Evolutionary conservation across 2,329 filamentous ascomycete genomes (phyloP).

Genomic region (Trichoderma sp.): DNA sequence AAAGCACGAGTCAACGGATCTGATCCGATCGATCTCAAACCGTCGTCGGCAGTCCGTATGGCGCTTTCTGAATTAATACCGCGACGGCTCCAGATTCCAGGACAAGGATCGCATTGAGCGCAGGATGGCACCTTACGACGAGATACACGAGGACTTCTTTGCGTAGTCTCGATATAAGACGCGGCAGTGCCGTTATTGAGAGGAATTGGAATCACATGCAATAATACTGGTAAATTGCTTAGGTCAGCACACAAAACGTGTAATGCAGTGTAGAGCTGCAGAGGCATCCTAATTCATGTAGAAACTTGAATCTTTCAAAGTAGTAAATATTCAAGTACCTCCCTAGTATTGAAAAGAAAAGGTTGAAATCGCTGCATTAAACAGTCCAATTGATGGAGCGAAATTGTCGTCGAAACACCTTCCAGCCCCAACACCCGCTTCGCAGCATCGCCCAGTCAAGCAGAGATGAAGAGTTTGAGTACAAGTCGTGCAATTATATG

Average conservation of each 20-base stretch:
- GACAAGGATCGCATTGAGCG: background rate
- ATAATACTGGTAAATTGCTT: background rate
- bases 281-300: background rate
- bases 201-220: background rate
- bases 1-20: constrained; percentile 5
- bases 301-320: too few relatives aligned
- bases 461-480: background rate
- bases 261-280: background rate
- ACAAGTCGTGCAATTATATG: background rate
- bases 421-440: too few relatives aligned
- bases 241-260: background rate
- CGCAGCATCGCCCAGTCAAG: too few relatives aligned
- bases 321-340: background rate
- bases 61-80: background rate
- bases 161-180: background rate
- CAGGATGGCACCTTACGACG: background rate
- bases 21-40: constrained; percentile 9
- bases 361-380: background rate
- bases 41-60: background rate
- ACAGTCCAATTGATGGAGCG: background rate
- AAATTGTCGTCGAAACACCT: background rate
- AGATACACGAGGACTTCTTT: background rate
- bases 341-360: background rate
- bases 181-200: background rate
- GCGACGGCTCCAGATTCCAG: background rate